These are phyloP conservation scores for Auricularia sp. DNA, from an alignment of 768 basidiomycete genomes.

Conservation along the genomic window DNA sequence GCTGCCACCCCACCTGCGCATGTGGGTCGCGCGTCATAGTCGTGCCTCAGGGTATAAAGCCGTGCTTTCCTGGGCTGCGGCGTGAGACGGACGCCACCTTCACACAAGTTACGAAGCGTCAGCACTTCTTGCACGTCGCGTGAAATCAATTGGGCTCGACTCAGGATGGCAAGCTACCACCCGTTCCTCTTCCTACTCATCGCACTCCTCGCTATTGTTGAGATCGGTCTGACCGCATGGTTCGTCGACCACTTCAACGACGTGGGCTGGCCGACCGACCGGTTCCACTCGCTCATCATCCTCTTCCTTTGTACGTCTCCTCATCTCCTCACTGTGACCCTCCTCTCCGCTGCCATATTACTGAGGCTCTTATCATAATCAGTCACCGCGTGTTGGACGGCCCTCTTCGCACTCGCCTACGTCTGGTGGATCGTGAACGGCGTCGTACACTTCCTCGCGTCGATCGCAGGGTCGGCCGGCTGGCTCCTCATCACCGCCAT, in stretches of 20 bases:
- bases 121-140: not conserved
- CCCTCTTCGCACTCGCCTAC: conserved; percentile 57
- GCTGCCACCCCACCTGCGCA: not conserved
- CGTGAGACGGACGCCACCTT: not conserved
- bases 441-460: conserved; percentile 57
- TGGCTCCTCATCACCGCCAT: conserved; percentile 58
- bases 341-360: too few relatives aligned
- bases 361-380: conserved; percentile 19
- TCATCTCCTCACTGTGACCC: not conserved
- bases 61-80: not conserved
- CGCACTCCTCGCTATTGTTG: conserved; percentile 54
- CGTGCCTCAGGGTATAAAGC: not conserved
- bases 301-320: conserved; percentile 35
- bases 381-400: conserved; percentile 68
- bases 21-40: not conserved
- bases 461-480: conserved; percentile 63
- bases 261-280: conserved; percentile 39
- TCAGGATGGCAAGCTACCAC: conserved; percentile 12
- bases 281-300: conserved; percentile 39
- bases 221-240: conserved; percentile 66
- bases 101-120: not conserved
- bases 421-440: conserved; percentile 62
- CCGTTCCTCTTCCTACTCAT: conserved; percentile 39
- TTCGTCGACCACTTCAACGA: conserved; percentile 61
- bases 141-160: too few relatives aligned